Base-by-base conservation (phyloP, 768 basidiomycete genomes). In the Amanita inopinata region DNA sequence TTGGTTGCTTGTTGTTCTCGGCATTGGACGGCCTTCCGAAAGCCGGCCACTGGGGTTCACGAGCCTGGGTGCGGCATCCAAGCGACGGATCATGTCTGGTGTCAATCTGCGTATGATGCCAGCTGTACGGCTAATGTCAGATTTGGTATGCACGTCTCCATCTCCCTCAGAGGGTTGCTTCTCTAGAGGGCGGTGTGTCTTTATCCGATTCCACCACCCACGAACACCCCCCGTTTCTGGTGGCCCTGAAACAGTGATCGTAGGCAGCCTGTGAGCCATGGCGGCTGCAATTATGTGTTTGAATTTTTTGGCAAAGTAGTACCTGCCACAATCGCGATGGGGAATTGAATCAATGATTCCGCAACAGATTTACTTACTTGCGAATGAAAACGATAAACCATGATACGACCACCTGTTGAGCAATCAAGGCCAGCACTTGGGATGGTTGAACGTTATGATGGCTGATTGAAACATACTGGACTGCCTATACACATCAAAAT, bases 321-420 rank as follows among this genome's bases (percentile, higher is more conserved):
- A 65, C 56, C 83, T 85, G 18, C 11, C 14, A 14, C 11, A 7
- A 38, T 14, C n/a, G 11, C n/a, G n/a, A n/a, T n/a, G n/a, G n/a
- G n/a, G n/a, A n/a, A n/a, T n/a, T n/a, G n/a, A n/a, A n/a, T n/a
- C n/a, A n/a, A n/a, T n/a, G n/a, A n/a, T n/a, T n/a, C n/a, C n/a
- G n/a, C n/a, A n/a, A 3, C 22, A 28, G 11, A 10, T 10, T 30
- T 31, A 51, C 70, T 49, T 36, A 84, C 83, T 76, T 78, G 45
- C 90, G 72, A 46, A 81, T 72, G 45, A 79, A 74, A 19, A 94
- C 87, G 59, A 87, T 84, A 45, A 88, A 66, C 82, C 88, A 87
- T 0, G 87, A 88, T 5, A 91, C 74, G 10, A 79, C 53, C 28
- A 89, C 76, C 80, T 89, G 39, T 18, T 40, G 28, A 36, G 42